phyloP scores from a whole-genome alignment of 2,329 filamentous ascomycete species.

The Botryotinia narcissicola region DNA sequence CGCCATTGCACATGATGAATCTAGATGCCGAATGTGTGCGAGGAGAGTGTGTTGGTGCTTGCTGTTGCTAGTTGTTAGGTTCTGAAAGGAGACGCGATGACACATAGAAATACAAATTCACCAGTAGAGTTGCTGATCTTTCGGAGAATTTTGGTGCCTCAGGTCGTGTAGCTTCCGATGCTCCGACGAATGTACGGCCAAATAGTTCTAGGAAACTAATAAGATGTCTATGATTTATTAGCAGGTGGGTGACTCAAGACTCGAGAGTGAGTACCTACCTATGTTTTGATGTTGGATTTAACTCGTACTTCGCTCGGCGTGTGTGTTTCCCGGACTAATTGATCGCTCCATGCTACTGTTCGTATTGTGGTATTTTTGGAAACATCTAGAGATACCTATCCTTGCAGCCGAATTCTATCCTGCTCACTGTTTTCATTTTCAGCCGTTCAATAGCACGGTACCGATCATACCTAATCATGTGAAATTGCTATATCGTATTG shows the following conservation, averaged over 20 bases:
- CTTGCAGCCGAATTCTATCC: neutral
- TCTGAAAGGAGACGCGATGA: constrained; percentile 10
- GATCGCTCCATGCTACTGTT: neutral
- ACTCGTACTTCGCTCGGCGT: neutral
- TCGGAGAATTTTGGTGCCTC: neutral
- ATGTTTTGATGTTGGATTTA: neutral
- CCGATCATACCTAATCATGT: neutral
- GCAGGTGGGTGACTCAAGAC: neutral
- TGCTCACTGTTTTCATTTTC: neutral
- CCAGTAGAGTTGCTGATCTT: neutral
- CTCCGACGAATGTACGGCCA: neutral
- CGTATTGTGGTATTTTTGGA: neutral
- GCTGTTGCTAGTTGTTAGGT: neutral
- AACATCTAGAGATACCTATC: neutral
- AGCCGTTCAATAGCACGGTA: neutral
- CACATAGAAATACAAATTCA: constrained; percentile 8
- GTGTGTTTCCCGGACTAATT: neutral
- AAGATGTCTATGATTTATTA: neutral
- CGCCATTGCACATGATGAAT: neutral
- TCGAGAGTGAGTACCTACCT: neutral
- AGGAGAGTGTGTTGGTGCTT: neutral
- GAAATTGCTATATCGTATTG: neutral
- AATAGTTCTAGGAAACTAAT: neutral
- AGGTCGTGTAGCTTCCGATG: neutral
- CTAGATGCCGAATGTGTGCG: constrained; percentile 1